Conservation (phyloP, 331 rosid species). For the Prunus yedoensis region DNA sequence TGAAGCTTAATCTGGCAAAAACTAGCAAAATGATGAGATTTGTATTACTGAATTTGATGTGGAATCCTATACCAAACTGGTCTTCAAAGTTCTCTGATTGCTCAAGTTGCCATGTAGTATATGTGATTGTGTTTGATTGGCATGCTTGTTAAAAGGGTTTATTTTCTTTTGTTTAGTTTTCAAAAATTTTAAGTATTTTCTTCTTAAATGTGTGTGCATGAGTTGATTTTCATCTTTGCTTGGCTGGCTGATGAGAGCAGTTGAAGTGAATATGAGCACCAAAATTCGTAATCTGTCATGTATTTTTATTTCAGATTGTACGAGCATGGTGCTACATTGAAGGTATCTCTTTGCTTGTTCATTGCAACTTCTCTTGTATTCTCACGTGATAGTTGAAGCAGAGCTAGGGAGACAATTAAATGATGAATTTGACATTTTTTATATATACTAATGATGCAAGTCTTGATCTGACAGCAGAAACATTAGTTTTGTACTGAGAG, state of each 20-base stretch:
- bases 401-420: conserved; percentile 21
- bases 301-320: conserved; percentile 46
- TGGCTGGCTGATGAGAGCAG: neutral
- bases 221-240: neutral
- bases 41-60: conserved; percentile 46
- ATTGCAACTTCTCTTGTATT: conserved; percentile 24
- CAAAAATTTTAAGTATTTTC: neutral
- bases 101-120: conserved; percentile 12
- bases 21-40: conserved; percentile 50
- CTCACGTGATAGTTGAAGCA: conserved; percentile 25
- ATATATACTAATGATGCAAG: no score
- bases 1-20: no score
- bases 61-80: conserved; percentile 36
- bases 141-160: neutral
- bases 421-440: neutral
- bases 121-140: no score
- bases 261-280: conserved; percentile 37
- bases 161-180: neutral
- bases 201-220: neutral
- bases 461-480: no score
- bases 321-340: conserved; percentile 71
- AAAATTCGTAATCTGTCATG: conserved; percentile 46
- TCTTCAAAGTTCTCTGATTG: conserved; percentile 88
- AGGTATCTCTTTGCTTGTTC: conserved; percentile 17
- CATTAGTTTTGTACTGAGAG: neutral